Evolutionary conservation across 345 rosid genomes (phyloP), one percentile per base, ranked within the genome.

Genomic region (Citrus trifoliata): DNA sequence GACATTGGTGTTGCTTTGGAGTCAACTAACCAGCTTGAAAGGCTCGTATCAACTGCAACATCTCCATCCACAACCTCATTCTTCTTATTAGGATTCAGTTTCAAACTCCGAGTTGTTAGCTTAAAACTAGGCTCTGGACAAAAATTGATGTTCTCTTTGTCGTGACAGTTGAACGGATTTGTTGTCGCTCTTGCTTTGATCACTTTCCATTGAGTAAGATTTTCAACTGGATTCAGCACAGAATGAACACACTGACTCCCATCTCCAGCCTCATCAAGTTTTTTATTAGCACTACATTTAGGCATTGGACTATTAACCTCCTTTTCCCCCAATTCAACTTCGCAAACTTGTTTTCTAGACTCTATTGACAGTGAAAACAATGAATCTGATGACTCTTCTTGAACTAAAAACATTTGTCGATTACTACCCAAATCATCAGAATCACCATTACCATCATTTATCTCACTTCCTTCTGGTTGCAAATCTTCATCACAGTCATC

Each of bases 1-100:
- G 91, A 80, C 71, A 83, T 61, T 5, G 86, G 80, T 13, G 88
- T 84, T 48, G 78, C 78, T 63, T 88, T 87, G 0, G 89, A 78
- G 30, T 79, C 82, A 72, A 87, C 86, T 81, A 91, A 80, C 95
- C 95, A 91, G 81, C 85, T 88, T 7, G 93, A 91, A 53, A 91
- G 89, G 79, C 93, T 89, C 27, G 90, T 85, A 67, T 91, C 92
- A 75, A 88, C 92, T 32, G 88, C 84, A n/a, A 80, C 61, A 74
- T 83, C 90, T 53, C 80, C 84, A 69, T 74, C 65, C 30, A 63
- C 62, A 61, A 27, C 40, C 80, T 74, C 82, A 40, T 10, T 40
- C 72, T 76, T 83, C 37, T 27, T 53, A 2, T 75, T 64, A n/a
- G 61, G 62, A 70, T 74, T 9, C 55, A 55, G 9, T 62, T 73